These are phyloP conservation scores for Penicillium odoratum DNA, from an alignment of 495 filamentous ascomycete genomes.

Conservation along the genomic window DNA sequence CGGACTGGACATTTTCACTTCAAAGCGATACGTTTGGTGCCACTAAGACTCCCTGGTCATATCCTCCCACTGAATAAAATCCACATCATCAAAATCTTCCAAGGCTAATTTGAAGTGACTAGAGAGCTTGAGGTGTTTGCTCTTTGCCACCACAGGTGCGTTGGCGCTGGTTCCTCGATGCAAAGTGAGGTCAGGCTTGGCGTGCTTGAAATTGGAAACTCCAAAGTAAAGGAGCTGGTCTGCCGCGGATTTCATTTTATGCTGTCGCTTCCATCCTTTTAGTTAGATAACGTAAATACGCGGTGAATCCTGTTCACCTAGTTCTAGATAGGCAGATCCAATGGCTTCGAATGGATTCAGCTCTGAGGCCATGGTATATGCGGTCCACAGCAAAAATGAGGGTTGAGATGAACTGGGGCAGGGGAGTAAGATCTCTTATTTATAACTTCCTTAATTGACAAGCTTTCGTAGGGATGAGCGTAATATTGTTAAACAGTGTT, in stretches of 20 bases:
- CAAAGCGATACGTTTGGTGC: slow-evolving; percentile 21
- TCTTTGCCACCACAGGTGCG: slow-evolving; percentile 22
- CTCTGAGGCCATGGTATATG: slow-evolving; percentile 13
- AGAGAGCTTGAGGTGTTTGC: slow-evolving; percentile 23
- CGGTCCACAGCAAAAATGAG: neutral
- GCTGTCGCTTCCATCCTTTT: slow-evolving; percentile 16
- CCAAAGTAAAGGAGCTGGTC: slow-evolving; percentile 14
- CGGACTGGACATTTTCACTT: slow-evolving; percentile 15
- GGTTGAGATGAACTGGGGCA: neutral
- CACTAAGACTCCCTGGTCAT: slow-evolving; percentile 15
- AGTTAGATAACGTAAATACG: slow-evolving; percentile 15
- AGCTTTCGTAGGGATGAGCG: neutral
- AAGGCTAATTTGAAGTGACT: slow-evolving; percentile 21
- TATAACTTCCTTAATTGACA: neutral
- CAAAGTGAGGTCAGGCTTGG: slow-evolving; percentile 24
- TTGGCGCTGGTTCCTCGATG: slow-evolving; percentile 17
- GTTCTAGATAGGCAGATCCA: slow-evolving; percentile 6
- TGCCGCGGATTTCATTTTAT: slow-evolving; percentile 19
- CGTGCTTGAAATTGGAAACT: slow-evolving; percentile 16
- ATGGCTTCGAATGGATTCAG: slow-evolving; percentile 11
- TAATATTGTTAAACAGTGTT: neutral
- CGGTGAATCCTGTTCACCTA: slow-evolving; percentile 7
- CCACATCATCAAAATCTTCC: slow-evolving; percentile 19
- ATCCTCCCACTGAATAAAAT: slow-evolving; percentile 25
- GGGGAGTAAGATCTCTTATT: neutral